Base-by-base conservation (phyloP, 2,329 filamentous ascomycete genomes). In the Diplodia mutila region DNA sequence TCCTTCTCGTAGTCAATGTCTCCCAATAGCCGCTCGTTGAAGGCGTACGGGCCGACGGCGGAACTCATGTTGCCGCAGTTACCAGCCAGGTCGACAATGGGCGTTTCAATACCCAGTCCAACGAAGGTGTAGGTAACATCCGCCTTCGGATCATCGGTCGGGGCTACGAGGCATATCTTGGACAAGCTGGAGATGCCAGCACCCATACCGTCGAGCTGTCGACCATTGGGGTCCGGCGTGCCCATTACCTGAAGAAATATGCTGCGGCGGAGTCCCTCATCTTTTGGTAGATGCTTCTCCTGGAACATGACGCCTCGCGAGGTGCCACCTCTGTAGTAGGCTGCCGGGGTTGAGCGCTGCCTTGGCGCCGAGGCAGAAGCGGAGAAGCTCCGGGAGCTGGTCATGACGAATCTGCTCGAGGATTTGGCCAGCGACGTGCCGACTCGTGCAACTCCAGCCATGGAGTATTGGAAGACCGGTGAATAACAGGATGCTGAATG, bases 1-100 rank as follows among this genome's bases (percentile, higher is more conserved):
- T 76, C 74, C 70, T 72, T 69, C 0, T 57, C 65, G 55, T 73
- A 79, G 65, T 66, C 72, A 69, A 16, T 69, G 42, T 63, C n/a
- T 14, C 59, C 46, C n/a, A 63, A 9, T 18, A 63, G 16, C n/a
- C 59, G 59, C 27, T 49, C 59, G 29, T 63, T 63, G 42, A 63
- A 63, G 2, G 87, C 87, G 73, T 86, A 89, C 0, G 90, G 90
- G 0, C 90, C 91, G 54, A 92, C 84, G 0, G 87, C 84, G 49
- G 85, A 84, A 6, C 83, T 87, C 88, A 93, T 90, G 75, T 92
- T 92, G n/a, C 90, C 90, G 74, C 90, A 92, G 72, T 92, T 93
- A 27, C 89, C 87, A 0, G 88, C 87, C 72, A 87, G 85, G 72
- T 92, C 90, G 2, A 93, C 82, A 37, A 81, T 78, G 4, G 80